These are phyloP conservation scores for Chiua sp. DNA, from an alignment of 1,284 basidiomycete species.

Conservation along the genomic window DNA sequence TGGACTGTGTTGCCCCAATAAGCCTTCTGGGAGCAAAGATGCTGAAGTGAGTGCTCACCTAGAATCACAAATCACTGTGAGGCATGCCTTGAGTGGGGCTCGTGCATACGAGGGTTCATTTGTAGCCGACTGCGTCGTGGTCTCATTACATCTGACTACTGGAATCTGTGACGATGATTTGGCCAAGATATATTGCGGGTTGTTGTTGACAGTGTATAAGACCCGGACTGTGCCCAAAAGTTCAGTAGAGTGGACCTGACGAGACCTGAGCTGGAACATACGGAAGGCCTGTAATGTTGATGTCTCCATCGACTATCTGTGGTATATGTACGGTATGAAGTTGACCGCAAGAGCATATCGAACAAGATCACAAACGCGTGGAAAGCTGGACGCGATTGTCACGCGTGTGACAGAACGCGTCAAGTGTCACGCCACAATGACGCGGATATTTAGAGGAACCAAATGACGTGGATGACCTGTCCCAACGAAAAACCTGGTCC, in stretches of 20 bases:
- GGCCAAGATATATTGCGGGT: conserved; percentile 65
- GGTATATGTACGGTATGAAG: too few relatives aligned
- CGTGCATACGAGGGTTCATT: conserved; percentile 48
- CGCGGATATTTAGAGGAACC: too few relatives aligned
- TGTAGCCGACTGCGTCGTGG: conserved; percentile 3
- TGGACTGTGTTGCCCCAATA: conserved; percentile 51
- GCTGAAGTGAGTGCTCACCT: conserved; percentile 26
- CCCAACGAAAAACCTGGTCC: too few relatives aligned
- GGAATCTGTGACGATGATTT: conserved; percentile 49
- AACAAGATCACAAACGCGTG: not conserved
- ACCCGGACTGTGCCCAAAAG: conserved; percentile 48
- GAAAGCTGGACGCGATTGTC: conserved; percentile 14
- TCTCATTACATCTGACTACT: conserved; percentile 40
- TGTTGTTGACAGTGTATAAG: conserved; percentile 65
- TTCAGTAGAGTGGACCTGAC: not conserved
- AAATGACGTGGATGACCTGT: too few relatives aligned
- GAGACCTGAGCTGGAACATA: conserved; percentile 11
- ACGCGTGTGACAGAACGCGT: conserved; percentile 27
- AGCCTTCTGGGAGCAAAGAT: not conserved
- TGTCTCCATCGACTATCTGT: conserved; percentile 18
- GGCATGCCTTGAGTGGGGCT: conserved; percentile 63
- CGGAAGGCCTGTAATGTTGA: conserved; percentile 15
- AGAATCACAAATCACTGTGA: conserved; percentile 60
- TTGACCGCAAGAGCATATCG: not conserved
- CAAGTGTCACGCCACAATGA: conserved; percentile 18